These are phyloP conservation scores for Fonsecaea pugnacius DNA, from an alignment of 2,329 filamentous ascomycete genomes.

Conservation along the genomic window DNA sequence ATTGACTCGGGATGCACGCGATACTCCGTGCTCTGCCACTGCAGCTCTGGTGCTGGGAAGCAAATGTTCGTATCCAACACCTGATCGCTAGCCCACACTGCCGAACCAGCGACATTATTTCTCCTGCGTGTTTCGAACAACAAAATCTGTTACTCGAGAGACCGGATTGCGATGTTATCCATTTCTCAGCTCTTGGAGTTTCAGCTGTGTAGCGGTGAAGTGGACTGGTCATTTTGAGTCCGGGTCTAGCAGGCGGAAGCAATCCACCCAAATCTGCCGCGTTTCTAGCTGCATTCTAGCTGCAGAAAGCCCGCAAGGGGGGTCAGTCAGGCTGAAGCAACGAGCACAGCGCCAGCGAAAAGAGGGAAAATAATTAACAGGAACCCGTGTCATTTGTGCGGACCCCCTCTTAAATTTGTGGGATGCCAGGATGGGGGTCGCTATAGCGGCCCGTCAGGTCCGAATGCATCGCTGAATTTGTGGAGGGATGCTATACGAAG, in stretches of 20 bases:
- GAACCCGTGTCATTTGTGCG: not conserved
- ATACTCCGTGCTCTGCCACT: not conserved
- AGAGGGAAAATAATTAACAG: not conserved
- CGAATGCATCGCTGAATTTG: slow-evolving; percentile 1
- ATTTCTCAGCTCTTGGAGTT: not conserved
- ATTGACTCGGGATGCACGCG: not conserved
- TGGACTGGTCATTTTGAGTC: slow-evolving; percentile 1
- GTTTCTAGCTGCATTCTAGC: slow-evolving; percentile 32
- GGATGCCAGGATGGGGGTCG: slow-evolving; percentile 3
- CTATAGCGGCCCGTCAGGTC: not conserved
- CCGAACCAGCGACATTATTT: not conserved
- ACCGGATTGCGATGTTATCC: not conserved
- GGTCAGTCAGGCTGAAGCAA: slow-evolving; percentile 8
- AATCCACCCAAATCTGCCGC: slow-evolving; percentile 10
- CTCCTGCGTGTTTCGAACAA: not conserved
- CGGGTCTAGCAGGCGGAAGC: slow-evolving; percentile 19
- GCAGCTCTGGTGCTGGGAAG: not conserved
- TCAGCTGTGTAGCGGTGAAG: not conserved
- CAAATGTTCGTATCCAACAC: not conserved
- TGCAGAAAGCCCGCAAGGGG: slow-evolving; percentile 2
- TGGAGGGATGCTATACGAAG: slow-evolving; percentile 1
- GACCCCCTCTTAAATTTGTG: slow-evolving; percentile 1
- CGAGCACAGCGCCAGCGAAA: slow-evolving; percentile 5
- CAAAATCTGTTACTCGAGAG: not conserved
- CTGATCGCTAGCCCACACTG: not conserved